Percentiles rank a stretch among this genome's conserved stretches.
Evolutionary conservation across 2,329 filamentous ascomycete species (phyloP).

Genomic region (Bipolaris zeicola): DNA sequence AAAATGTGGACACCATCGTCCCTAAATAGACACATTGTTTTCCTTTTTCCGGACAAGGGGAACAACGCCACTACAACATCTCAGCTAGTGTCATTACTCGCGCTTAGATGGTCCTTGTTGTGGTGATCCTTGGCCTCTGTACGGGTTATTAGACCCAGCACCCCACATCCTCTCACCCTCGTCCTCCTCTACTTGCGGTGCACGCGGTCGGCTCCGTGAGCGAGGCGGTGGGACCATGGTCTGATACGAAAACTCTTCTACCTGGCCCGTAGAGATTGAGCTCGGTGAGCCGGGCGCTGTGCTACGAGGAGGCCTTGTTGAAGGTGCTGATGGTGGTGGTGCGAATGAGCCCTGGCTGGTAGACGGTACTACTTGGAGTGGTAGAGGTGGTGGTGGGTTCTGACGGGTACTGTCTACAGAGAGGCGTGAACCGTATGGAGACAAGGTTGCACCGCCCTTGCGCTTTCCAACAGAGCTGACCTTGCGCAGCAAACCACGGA

Average conservation of each 20-base stretch:
- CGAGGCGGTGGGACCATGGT: slow-evolving; percentile 40
- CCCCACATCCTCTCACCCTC: slow-evolving; percentile 25
- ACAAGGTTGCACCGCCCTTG: slow-evolving; percentile 37
- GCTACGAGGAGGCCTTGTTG: slow-evolving; percentile 27
- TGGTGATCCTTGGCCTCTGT: slow-evolving; percentile 7
- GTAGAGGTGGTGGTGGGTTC: slow-evolving; percentile 37
- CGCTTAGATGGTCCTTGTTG: slow-evolving; percentile 14
- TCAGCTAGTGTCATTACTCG: slow-evolving; percentile 10
- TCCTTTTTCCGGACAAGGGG: background rate
- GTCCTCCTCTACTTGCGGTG: slow-evolving; percentile 24
- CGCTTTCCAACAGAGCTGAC: slow-evolving; percentile 54
- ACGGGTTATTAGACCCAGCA: slow-evolving; percentile 25
- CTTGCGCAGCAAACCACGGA: slow-evolving; percentile 53
- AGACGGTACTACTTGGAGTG: slow-evolving; percentile 33
- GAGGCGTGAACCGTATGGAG: slow-evolving; percentile 25
- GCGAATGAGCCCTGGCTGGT: slow-evolving; percentile 32
- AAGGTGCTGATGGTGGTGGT: slow-evolving; percentile 21
- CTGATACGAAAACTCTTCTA: slow-evolving; percentile 44
- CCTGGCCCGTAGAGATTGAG: slow-evolving; percentile 40
- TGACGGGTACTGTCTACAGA: slow-evolving; percentile 27
- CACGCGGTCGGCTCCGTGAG: slow-evolving; percentile 25
- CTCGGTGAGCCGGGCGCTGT: slow-evolving; percentile 37
- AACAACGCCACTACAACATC: background rate
- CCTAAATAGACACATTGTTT: background rate
- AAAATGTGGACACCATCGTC: background rate